A percentile compares a stretch with the other conserved stretches of the same genome.
These are phyloP conservation scores for Camellia oleifera DNA, from an alignment of 179 eudicot genomes.

Conservation along the genomic window DNA sequence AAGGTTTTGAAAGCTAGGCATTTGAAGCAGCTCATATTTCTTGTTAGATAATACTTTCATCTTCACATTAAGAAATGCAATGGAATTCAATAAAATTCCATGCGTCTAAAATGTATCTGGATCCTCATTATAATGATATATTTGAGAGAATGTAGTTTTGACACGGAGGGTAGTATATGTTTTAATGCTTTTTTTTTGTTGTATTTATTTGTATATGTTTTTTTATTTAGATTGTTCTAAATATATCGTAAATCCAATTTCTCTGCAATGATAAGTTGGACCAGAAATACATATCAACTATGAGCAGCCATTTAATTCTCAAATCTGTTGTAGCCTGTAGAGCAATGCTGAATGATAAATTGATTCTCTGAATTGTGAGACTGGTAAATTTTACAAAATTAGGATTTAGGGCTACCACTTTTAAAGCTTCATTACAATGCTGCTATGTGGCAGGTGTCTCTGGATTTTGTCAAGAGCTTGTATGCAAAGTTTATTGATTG, in stretches of 20 bases:
- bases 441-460: conserved; percentile 67
- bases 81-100: neutral
- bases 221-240: neutral
- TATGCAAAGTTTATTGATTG: conserved; percentile 98
- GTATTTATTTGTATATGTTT: too few species aligned
- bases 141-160: neutral
- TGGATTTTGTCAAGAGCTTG: conserved; percentile 93
- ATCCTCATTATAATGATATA: neutral
- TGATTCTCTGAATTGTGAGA: neutral
- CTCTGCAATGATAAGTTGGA: neutral
- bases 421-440: neutral
- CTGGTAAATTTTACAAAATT: neutral
- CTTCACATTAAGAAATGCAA: neutral
- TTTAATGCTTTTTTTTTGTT: neutral
- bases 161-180: neutral
- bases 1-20: neutral
- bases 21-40: neutral
- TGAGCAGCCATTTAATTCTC: neutral
- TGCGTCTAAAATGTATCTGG: neutral
- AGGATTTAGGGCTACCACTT: neutral
- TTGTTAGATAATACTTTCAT: neutral
- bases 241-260: neutral
- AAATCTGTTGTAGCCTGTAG: neutral
- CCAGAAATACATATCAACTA: neutral
- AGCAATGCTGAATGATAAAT: neutral